A percentile compares a stretch with the other conserved stretches of the same genome.
Evolutionary conservation across 352 stramenopile genomes (phyloP).

Genomic region (Pythium pectinolyticum): DNA sequence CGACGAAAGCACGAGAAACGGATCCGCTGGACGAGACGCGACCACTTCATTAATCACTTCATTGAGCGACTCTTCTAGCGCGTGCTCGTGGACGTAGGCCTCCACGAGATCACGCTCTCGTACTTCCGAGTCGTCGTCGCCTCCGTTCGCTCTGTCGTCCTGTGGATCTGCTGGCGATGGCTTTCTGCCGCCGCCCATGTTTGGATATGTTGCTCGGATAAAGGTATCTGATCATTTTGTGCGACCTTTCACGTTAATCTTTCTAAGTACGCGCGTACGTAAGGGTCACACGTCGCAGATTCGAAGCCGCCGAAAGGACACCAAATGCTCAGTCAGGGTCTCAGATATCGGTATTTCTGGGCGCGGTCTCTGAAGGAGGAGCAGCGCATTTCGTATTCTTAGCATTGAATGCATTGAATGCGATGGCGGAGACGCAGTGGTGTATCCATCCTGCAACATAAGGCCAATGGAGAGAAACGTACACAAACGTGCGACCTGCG

Average conservation of each 20-base stretch:
- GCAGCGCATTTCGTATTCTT: slow-evolving; percentile 5
- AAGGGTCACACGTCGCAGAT: slow-evolving; percentile 4
- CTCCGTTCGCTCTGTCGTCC: background rate
- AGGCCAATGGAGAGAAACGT: too few relatives aligned
- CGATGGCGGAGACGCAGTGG: background rate
- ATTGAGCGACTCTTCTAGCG: slow-evolving; percentile 66
- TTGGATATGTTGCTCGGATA: too few relatives aligned
- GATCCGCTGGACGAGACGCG: slow-evolving; percentile 57
- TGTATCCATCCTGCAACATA: too few relatives aligned
- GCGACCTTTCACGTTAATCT: background rate
- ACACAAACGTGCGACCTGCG: too few relatives aligned
- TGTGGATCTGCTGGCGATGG: background rate
- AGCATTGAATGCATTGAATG: background rate
- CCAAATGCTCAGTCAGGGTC: background rate
- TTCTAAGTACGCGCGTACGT: slow-evolving; percentile 1
- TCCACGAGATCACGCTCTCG: slow-evolving; percentile 76
- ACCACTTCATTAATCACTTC: slow-evolving; percentile 76
- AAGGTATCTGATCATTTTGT: too few relatives aligned
- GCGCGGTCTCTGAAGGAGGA: background rate
- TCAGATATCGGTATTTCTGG: background rate
- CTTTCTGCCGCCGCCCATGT: background rate
- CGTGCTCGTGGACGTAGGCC: slow-evolving; percentile 68
- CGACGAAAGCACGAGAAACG: slow-evolving; percentile 67
- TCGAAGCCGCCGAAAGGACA: background rate
- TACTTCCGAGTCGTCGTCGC: slow-evolving; percentile 21